Base-by-base conservation (phyloP, 805 yeast species). In the Candida ficus region DNA sequence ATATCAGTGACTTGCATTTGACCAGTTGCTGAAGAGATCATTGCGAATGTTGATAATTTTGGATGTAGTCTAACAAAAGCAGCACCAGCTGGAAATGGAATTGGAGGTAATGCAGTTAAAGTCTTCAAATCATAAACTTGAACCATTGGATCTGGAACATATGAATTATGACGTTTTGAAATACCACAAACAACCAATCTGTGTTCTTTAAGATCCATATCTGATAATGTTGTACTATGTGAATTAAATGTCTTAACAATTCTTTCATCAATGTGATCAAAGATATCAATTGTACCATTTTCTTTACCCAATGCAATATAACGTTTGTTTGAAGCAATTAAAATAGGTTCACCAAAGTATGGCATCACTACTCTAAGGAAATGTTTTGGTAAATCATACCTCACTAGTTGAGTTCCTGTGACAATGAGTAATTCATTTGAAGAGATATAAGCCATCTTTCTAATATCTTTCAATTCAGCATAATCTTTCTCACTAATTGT, bases 71-170 rank as follows among this genome's bases (percentile, higher is more conserved):
- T 72, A 1, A 83, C 93, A 56, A 75, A 84, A 9, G 84, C 72
- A 1, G 98, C 96, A 11, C 97, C 97, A 0, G 89, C 82, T 1
- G 93, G 89, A 54, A 89, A 88, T 4, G 96, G 78, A 7, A 91
- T 70, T 4, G 97, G 96, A 0, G 95, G 68, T 41, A 81, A 61
- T 2, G 89, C 73, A 38, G 76, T 73, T 76, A 85, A 68, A 42
- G 78, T 74, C 46, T 95, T 72, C 23, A 87, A 59, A 59, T 93
- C 98, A 58, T 78, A 88, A 17, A 88, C 78, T 49, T 81, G 81
- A 17, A 91, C 89, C 46, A 91, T 70, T 0, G 95, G 91, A 56
- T 93, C 98, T 8, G 78, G 70, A 16, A 72, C 61, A 41, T 68
- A 68, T 7, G 71, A 67, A 35, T 80, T 78, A 37, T 78, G 75